A percentile compares a stretch with the other conserved stretches of the same genome.
phyloP scores from a whole-genome alignment of 2,329 filamentous ascomycete species.

The Furcasterigmium furcatum region DNA sequence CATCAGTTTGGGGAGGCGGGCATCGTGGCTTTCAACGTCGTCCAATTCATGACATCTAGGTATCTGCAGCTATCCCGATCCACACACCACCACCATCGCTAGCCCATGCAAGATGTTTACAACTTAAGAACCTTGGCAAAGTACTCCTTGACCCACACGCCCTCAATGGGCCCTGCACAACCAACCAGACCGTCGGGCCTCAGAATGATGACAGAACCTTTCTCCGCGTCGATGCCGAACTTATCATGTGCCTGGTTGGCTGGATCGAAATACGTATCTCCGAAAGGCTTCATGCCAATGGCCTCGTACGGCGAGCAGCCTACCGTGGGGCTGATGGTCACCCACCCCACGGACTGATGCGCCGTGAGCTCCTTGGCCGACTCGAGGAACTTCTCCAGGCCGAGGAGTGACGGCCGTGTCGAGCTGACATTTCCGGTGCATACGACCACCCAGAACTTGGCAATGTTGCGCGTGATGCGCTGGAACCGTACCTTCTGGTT shows the following conservation, averaged over 20 bases:
- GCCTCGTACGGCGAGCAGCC: conserved; percentile 39
- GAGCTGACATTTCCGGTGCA: conserved; percentile 30
- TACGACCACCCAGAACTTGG: conserved; percentile 36
- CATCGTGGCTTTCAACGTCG: no score
- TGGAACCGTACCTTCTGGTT: conserved; percentile 38
- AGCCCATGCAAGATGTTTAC: no score
- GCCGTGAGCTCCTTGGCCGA: conserved; percentile 14
- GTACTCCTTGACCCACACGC: conserved; percentile 9
- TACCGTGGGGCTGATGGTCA: conserved; percentile 39
- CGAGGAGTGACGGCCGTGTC: conserved; percentile 14
- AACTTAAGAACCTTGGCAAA: conserved; percentile 9
- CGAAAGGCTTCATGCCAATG: conserved; percentile 40
- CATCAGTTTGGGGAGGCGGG: no score
- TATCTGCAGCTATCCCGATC: no score
- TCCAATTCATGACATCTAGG: no score
- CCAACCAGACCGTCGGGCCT: conserved; percentile 21
- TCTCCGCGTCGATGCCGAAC: conserved; percentile 17
- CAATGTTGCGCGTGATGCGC: conserved; percentile 36
- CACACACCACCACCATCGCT: no score
- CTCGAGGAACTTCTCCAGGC: conserved; percentile 10
- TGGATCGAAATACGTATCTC: conserved; percentile 50
- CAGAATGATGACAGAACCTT: conserved; percentile 18
- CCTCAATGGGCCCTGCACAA: conserved; percentile 8
- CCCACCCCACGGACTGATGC: conserved; percentile 32
- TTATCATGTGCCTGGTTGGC: conserved; percentile 14